Evolutionary conservation across 352 stramenopile genomes (phyloP).

Genomic region (Thalassiosira livingstoniorum): DNA sequence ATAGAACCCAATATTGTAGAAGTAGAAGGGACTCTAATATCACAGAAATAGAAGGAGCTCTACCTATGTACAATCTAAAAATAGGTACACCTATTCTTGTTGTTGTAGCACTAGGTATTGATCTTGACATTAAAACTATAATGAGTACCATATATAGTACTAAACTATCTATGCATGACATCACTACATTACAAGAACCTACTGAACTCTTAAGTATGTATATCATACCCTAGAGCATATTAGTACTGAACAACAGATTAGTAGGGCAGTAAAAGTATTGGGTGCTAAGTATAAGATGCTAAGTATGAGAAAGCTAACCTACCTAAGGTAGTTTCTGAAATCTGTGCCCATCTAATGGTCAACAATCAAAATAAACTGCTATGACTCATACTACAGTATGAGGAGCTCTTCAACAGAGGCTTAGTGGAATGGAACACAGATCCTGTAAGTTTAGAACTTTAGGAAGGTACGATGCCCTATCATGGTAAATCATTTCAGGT

Average conservation of each 20-base stretch:
- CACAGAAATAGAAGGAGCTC: too few species aligned
- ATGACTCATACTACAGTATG: conserved; percentile 11
- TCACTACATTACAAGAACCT: conserved; percentile 1
- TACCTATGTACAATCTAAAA: too few species aligned
- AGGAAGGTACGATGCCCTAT: too few species aligned
- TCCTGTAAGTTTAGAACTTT: too few species aligned
- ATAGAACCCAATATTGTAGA: conserved; percentile 12
- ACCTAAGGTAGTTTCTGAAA: neutral
- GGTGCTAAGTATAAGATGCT: too few species aligned
- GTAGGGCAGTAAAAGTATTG: conserved; percentile 11
- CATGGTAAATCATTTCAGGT: too few species aligned
- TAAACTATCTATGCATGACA: too few species aligned
- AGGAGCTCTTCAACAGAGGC: conserved; percentile 17
- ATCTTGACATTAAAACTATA: conserved; percentile 14
- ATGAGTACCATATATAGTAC: conserved; percentile 22
- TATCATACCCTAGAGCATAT: neutral
- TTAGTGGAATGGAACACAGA: conserved; percentile 36
- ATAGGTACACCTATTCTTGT: neutral
- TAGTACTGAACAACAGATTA: neutral
- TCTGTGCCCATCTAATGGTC: conserved; percentile 10
- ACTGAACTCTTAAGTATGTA: conserved; percentile 7
- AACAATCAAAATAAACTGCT: conserved; percentile 18
- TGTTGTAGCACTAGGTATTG: conserved; percentile 11
- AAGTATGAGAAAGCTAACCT: conserved; percentile 44
- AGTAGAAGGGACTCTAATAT: too few species aligned